Evolutionary conservation across 2,329 filamentous ascomycete genomes (phyloP), one percentile per base, ranked within the genome.

Genomic region (Hysterium pulicare): DNA sequence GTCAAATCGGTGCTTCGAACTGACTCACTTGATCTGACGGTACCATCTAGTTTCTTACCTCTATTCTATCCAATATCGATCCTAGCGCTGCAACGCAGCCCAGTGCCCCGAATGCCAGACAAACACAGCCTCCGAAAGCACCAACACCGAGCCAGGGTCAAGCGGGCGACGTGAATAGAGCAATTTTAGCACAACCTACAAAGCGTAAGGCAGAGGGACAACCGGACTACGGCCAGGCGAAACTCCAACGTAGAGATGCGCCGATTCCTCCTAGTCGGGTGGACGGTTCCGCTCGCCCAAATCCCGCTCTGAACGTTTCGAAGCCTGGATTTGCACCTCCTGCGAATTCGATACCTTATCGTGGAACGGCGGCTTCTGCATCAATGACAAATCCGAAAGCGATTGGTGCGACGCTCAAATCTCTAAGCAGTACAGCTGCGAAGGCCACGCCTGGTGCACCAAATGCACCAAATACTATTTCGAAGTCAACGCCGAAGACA

Each of bases 171-270:
- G 40, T 48, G 39, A 67, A 64, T 22, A 54, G 62, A 39, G 47
- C 54, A 34, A 49, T 61, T 7, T 58, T 59, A 44, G 41, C 60
- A 21, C 69, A 68, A 41, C 57, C 61, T 54, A 61, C 56, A 30
- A 71, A 70, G 52, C 64, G 67, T 46, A 70, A 69, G 50, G 67
- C 67, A 37, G 67, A 66, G 17, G 56, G 59, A n/a, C 53, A 64
- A 11, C 51, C 53, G 21, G 60, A 61, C 23, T 48, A 44, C 40
- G 54, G 46, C 35, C 57, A 61, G 39, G 44, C 47, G 39, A 69
- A 69, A 46, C 41, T 62, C 15, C 56, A 57, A 46, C 58, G 64
- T 19, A 66, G 61, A 32, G 61, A 69, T 47, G 54, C 44, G 30
- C 46, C 53, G 22, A 37, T 46, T 22, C 52, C 47, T 37, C 20